Conservation (phyloP, 768 basidiomycete genomes). For the Ramaria sp. region DNA sequence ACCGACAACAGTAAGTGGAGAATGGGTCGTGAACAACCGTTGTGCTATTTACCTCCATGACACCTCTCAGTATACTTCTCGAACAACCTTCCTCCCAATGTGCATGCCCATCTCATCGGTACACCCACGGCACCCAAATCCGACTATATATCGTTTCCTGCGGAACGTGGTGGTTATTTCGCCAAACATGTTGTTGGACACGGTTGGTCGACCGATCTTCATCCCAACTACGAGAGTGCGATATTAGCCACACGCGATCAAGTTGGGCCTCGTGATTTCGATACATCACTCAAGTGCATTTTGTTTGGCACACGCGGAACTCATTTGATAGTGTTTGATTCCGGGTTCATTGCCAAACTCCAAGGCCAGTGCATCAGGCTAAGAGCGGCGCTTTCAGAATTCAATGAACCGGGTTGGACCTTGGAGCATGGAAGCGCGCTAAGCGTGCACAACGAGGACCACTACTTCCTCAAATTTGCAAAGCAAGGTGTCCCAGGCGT, state of each 20-base stretch:
- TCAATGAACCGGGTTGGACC: background rate
- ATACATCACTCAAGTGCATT: background rate
- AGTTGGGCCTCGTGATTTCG: background rate
- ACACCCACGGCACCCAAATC: background rate
- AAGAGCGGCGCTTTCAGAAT: background rate
- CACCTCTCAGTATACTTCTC: background rate
- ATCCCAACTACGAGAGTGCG: background rate
- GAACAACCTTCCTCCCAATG: background rate
- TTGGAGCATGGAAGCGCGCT: background rate
- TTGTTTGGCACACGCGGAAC: background rate
- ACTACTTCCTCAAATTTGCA: background rate
- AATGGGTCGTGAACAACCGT: background rate
- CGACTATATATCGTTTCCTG: background rate
- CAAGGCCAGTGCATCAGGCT: background rate
- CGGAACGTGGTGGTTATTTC: background rate
- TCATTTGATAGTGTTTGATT: background rate
- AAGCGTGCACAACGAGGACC: background rate
- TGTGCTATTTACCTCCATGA: background rate
- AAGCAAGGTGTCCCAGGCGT: background rate
- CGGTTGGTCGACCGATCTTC: background rate
- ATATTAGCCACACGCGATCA: background rate
- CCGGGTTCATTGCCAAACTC: background rate
- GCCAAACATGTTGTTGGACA: background rate
- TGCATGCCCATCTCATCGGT: background rate
- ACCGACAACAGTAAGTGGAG: background rate